phyloP scores from a whole-genome alignment of 169 alveolate species.

The Pseudocohnilembus persalinus region DNA sequence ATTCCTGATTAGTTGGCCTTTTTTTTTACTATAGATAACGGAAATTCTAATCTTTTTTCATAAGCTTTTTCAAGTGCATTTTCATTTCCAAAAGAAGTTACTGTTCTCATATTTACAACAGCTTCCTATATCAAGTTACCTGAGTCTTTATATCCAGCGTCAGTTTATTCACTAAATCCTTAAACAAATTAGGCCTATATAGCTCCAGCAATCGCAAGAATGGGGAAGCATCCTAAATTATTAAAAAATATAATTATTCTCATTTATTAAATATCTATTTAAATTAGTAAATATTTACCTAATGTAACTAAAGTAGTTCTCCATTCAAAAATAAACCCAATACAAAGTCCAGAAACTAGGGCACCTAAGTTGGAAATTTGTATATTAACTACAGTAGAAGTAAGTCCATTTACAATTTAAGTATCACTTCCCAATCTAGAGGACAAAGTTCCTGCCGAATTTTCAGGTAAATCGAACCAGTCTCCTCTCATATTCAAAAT shows the following conservation, averaged over 20 bases:
- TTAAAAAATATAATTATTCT: too few relatives aligned
- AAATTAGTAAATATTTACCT: too few relatives aligned
- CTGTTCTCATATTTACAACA: constrained; percentile 75
- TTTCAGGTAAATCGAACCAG: constrained; percentile 60
- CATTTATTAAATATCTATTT: too few relatives aligned
- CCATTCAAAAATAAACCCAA: constrained; percentile 53
- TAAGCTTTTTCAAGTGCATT: constrained; percentile 62
- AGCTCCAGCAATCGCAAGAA: constrained; percentile 10
- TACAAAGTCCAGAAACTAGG: constrained; percentile 47
- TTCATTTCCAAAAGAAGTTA: constrained; percentile 69
- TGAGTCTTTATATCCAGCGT: constrained; percentile 57
- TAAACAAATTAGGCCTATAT: constrained; percentile 33
- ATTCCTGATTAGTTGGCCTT: constrained; percentile 41
- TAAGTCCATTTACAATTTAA: constrained; percentile 29
- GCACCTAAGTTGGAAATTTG: constrained; percentile 36
- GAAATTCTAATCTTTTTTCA: constrained; percentile 50
- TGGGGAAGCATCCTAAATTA: too few relatives aligned
- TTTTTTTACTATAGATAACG: constrained; percentile 11
- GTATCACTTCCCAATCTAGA: constrained; percentile 38
- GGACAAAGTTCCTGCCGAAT: constrained; percentile 67
- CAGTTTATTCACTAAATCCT: constrained; percentile 50
- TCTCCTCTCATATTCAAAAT: constrained; percentile 54
- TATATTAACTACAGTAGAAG: constrained; percentile 31
- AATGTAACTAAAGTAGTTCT: constrained; percentile 52
- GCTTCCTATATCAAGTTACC: constrained; percentile 69